Evolutionary conservation across 139 green algal species (phyloP).

Genomic region (Gonium pectorale): DNA sequence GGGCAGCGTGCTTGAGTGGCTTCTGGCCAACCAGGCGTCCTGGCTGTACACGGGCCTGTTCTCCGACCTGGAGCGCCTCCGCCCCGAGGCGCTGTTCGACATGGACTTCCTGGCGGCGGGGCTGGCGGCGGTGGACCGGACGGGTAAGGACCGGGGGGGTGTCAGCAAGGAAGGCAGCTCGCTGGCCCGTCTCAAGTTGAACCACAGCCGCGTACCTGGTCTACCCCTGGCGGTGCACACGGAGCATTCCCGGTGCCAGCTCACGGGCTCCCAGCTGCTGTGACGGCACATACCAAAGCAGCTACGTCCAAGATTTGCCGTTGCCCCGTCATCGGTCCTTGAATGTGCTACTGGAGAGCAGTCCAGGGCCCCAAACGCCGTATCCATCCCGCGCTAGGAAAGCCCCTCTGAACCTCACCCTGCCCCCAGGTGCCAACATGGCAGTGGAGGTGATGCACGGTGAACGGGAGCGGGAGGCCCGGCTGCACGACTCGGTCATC

Average conservation of each 20-base stretch:
- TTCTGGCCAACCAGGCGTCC: slow-evolving; percentile 26
- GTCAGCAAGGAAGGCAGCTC: no score
- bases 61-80: slow-evolving; percentile 45
- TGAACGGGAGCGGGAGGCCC: slow-evolving; percentile 37
- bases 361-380: no score
- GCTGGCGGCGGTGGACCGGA: slow-evolving; percentile 43
- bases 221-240: no score
- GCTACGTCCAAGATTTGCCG: no score
- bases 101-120: slow-evolving; percentile 52
- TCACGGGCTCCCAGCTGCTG: no score
- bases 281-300: no score
- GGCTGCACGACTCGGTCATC: slow-evolving; percentile 46
- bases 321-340: no score
- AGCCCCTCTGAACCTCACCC: no score
- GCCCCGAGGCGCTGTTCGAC: slow-evolving; percentile 52
- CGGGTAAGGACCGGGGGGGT: slow-evolving; percentile 28
- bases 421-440: slow-evolving; percentile 55
- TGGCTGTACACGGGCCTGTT: slow-evolving; percentile 58
- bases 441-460: slow-evolving; percentile 48
- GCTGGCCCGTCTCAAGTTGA: background rate
- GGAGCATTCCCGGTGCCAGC: no score
- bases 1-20: slow-evolving; percentile 47
- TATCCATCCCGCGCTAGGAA: no score
- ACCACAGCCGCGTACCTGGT: no score
- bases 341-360: no score